Percentiles rank a stretch among this genome's conserved stretches.
These are phyloP conservation scores for Sporothrix dimorphospora DNA, from an alignment of 2,329 filamentous ascomycete species.

Conservation along the genomic window DNA sequence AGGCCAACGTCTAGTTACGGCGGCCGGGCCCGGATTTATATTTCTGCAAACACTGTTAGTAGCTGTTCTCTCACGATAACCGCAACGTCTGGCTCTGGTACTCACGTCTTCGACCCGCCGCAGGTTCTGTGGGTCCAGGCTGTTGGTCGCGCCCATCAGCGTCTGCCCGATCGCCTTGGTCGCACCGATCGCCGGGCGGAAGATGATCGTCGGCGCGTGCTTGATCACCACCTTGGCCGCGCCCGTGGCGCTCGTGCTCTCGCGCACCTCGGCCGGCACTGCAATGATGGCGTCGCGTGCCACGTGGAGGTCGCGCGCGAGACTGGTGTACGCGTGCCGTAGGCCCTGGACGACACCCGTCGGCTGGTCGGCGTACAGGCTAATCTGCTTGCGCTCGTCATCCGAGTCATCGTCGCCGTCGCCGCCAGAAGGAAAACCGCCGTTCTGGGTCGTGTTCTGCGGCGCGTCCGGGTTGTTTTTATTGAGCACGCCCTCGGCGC, in stretches of 20 bases:
- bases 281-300: conserved; percentile 92
- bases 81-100: conserved; percentile 64
- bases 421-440: conserved; percentile 32
- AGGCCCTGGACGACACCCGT: conserved; percentile 86
- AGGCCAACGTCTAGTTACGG: conserved; percentile 8
- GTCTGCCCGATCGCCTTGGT: conserved; percentile 88
- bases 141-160: conserved; percentile 88
- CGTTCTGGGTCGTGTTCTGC: neutral
- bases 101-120: conserved; percentile 87
- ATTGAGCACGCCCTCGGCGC: conserved; percentile 78
- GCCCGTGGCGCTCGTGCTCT: conserved; percentile 78
- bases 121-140: conserved; percentile 80
- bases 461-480: conserved; percentile 44
- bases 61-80: conserved; percentile 45
- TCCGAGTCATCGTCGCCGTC: conserved; percentile 58
- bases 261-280: conserved; percentile 87
- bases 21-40: conserved; percentile 37
- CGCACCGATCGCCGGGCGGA: conserved; percentile 87
- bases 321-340: conserved; percentile 76
- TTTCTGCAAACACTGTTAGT: conserved; percentile 31
- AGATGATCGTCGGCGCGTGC: conserved; percentile 88
- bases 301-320: conserved; percentile 84
- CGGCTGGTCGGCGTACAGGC: conserved; percentile 91
- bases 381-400: conserved; percentile 76
- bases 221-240: conserved; percentile 77